Percentiles rank a stretch among this genome's conserved stretches.
These are phyloP conservation scores for Penicillium psychrofluorescens DNA, from an alignment of 495 filamentous ascomycete species.

Conservation along the genomic window DNA sequence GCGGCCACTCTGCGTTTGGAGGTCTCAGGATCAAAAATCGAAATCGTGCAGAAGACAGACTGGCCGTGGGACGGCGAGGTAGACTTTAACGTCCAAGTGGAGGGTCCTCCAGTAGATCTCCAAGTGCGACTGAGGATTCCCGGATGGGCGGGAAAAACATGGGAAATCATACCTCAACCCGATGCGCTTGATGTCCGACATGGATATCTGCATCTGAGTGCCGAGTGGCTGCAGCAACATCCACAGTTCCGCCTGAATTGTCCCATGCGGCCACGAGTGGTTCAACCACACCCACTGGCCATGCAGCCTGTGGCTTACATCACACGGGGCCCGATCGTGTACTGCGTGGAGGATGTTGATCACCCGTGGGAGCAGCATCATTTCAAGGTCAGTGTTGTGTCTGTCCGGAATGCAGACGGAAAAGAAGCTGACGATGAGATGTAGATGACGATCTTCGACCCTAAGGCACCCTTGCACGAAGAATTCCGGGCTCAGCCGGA, in stretches of 20 bases:
- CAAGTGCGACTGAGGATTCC: slow-evolving; percentile 42
- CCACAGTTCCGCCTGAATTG: slow-evolving; percentile 26
- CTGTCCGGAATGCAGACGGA: no score
- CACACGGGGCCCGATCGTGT: slow-evolving; percentile 48
- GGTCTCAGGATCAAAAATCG: slow-evolving; percentile 24
- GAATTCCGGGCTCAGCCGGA: slow-evolving; percentile 12
- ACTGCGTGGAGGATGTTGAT: slow-evolving; percentile 51
- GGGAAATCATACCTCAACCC: slow-evolving; percentile 23
- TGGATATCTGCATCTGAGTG: slow-evolving; percentile 40
- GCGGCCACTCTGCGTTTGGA: slow-evolving; percentile 35
- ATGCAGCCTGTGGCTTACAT: slow-evolving; percentile 43
- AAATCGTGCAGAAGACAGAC: slow-evolving; percentile 40
- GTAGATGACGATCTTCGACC: slow-evolving; percentile 16
- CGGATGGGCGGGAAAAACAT: slow-evolving; percentile 36
- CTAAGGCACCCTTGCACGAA: slow-evolving; percentile 10
- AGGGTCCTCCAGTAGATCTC: slow-evolving; percentile 14
- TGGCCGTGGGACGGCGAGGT: slow-evolving; percentile 52
- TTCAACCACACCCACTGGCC: slow-evolving; percentile 44
- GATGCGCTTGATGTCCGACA: slow-evolving; percentile 20
- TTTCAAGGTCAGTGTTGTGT: slow-evolving; percentile 34
- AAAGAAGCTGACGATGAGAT: background rate
- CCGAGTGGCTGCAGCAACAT: slow-evolving; percentile 25
- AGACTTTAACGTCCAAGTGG: slow-evolving; percentile 26
- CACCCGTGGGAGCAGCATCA: slow-evolving; percentile 52
- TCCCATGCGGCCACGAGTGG: slow-evolving; percentile 36